Evolutionary conservation across 495 filamentous ascomycete genomes (phyloP).

Genomic region (Pyrenula massariospora): DNA sequence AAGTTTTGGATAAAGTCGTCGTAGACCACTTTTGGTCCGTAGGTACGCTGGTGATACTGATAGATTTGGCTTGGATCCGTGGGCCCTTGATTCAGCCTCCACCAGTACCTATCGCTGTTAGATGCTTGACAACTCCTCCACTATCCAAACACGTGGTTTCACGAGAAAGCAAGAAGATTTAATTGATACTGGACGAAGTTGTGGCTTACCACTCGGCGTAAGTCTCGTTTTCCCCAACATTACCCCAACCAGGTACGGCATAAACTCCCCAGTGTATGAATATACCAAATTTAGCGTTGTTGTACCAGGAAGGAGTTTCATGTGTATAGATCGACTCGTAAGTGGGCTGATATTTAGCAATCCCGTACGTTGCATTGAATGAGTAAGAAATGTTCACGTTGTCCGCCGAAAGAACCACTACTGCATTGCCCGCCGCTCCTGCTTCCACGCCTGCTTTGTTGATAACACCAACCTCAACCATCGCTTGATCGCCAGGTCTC

Average conservation of each 20-base stretch:
- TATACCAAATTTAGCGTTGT: constrained; percentile 41
- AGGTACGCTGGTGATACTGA: constrained; percentile 36
- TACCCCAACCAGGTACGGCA: constrained; percentile 43
- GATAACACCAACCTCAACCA: constrained; percentile 32
- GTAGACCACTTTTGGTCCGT: constrained; percentile 36
- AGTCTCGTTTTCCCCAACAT: constrained; percentile 31
- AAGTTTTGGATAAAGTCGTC: constrained; percentile 45
- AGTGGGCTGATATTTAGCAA: constrained; percentile 18
- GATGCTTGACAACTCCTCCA: not conserved
- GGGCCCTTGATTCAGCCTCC: constrained; percentile 20
- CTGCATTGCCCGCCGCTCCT: constrained; percentile 12
- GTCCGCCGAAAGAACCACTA: constrained; percentile 15
- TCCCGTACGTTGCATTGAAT: constrained; percentile 23
- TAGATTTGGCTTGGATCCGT: constrained; percentile 22
- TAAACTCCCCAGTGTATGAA: constrained; percentile 48
- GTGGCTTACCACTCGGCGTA: constrained; percentile 39
- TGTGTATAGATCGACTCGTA: constrained; percentile 29
- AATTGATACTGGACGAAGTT: not conserved
- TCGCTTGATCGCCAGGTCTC: constrained; percentile 38
- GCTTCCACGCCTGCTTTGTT: constrained; percentile 6
- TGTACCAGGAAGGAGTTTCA: constrained; percentile 40
- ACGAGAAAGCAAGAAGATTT: constrained; percentile 13
- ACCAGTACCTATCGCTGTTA: constrained; percentile 21
- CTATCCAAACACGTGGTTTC: too few relatives aligned
- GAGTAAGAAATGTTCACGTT: constrained; percentile 13